Evolutionary conservation across 805 yeast species (phyloP).

Genomic region (Candida vartiovaarae): DNA sequence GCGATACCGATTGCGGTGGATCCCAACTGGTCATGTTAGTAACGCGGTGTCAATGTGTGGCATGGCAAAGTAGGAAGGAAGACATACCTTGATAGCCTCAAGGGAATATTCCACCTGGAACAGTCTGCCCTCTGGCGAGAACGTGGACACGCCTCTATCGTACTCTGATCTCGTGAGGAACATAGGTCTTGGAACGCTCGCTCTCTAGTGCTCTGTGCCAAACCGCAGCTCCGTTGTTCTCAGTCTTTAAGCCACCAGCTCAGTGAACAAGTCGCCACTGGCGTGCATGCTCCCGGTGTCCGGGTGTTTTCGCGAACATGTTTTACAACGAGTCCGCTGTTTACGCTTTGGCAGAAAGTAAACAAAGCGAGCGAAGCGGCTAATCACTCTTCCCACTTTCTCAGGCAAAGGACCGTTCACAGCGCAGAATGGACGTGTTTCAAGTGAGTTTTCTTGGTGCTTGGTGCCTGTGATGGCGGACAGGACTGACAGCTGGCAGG

Average conservation of each 20-base stretch:
- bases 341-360: too few species aligned
- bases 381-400: too few species aligned
- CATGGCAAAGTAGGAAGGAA: neutral
- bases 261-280: too few species aligned
- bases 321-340: too few species aligned
- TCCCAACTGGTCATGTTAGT: conserved; percentile 42
- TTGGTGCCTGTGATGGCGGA: neutral
- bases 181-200: conserved; percentile 37
- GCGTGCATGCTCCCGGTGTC: too few species aligned
- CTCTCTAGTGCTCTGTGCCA: too few species aligned
- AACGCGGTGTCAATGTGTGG: neutral
- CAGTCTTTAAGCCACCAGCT: too few species aligned
- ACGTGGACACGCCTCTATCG: conserved; percentile 97
- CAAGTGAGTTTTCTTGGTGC: conserved; percentile 1
- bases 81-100: conserved; percentile 82
- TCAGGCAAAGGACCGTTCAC: too few species aligned
- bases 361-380: too few species aligned
- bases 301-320: too few species aligned
- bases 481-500: conserved; percentile 12
- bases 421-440: conserved; percentile 1
- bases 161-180: conserved; percentile 98
- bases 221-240: too few species aligned
- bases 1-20: conserved; percentile 97
- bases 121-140: conserved; percentile 97
- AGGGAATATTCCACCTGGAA: conserved; percentile 97